Base-by-base conservation (phyloP, 164 flowering plant genomes). In the Protea cynaroides region DNA sequence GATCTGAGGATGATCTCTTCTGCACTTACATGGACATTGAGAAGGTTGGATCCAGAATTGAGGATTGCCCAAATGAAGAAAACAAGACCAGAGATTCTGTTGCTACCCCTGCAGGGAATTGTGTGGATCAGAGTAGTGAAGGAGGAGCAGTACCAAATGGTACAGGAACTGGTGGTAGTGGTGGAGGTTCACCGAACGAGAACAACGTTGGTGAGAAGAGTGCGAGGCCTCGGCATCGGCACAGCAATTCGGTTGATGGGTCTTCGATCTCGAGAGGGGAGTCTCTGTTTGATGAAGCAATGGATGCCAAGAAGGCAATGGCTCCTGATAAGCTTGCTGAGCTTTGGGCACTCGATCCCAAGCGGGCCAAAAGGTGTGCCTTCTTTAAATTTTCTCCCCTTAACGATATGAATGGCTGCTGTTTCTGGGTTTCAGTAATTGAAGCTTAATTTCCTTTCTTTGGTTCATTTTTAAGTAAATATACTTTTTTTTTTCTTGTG, bases 251-350 rank as follows among this genome's bases (percentile, higher is more conserved):
- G 4, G 80, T 84, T 12, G 99, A 94, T 74, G 88, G 88, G 46
- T 81, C 82, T 62, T 77, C 82, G 15, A 51, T 68, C 21, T 60
- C 68, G 76, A 68, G 70, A 71, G 67, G 47, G 8, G 74, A 64
- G 61, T 64, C 67, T 34, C 14, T 79, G 55, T 74, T 76, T 58
- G 80, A 74, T 19, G 95, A 84, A 53, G 69, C 74, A 18, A 76
- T 82, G 58, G 96, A 89, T 58, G 86, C 90, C 1, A 89, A 89
- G 84, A 89, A 89, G 76, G 96, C 96, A 25, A 89, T 89, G 93
- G 78, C 88, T 43, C 88, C 91, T 38, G 93, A 89, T 65, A 87
- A 89, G 78, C 86, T 89, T 29, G 93, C 93, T 12, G 93, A 89
- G 75, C 76, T 89, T 56, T 88, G 91, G 83, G 71, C 80, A 14